Evolutionary conservation across 371 early-diverging fungal species (phyloP).

Genomic region (Mucor sp.): DNA sequence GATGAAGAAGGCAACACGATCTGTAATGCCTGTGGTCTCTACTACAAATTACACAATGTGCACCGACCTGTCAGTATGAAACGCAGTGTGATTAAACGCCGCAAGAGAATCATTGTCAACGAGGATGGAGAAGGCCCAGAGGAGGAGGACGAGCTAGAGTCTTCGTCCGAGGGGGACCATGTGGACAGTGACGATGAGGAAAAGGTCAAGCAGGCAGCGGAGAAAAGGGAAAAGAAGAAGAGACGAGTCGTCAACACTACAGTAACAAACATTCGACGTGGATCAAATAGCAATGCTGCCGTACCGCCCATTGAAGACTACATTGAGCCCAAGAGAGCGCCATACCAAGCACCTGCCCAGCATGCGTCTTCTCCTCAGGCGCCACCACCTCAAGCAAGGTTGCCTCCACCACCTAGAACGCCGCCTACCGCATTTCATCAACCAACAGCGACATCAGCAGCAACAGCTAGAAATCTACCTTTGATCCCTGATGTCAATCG

Average conservation of each 20-base stretch:
- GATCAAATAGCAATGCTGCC: neutral
- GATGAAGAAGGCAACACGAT: constrained; percentile 76
- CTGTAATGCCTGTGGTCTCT: constrained; percentile 90
- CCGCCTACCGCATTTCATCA: constrained; percentile 15
- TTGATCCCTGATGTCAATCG: constrained; percentile 21
- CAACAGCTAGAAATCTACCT: constrained; percentile 13
- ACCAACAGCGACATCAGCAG: neutral
- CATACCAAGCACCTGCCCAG: neutral
- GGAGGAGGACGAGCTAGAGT: constrained; percentile 17
- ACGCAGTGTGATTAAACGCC: constrained; percentile 79
- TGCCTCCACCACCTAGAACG: constrained; percentile 23
- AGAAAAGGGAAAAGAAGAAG: constrained; percentile 6
- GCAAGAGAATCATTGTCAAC: constrained; percentile 65
- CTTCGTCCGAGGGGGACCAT: constrained; percentile 5
- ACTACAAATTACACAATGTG: constrained; percentile 79
- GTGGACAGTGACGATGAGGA: constrained; percentile 25
- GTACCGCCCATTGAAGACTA: constrained; percentile 50
- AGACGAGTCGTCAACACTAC: neutral
- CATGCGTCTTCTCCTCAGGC: neutral
- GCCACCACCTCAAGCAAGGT: neutral
- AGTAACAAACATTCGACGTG: neutral
- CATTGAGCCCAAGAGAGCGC: constrained; percentile 31
- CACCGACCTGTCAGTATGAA: constrained; percentile 83
- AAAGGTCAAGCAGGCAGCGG: constrained; percentile 12
- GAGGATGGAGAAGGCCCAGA: constrained; percentile 5